These are phyloP conservation scores for Cenchrus americanus DNA, from an alignment of 176 grass and related monocot species.

Conservation along the genomic window DNA sequence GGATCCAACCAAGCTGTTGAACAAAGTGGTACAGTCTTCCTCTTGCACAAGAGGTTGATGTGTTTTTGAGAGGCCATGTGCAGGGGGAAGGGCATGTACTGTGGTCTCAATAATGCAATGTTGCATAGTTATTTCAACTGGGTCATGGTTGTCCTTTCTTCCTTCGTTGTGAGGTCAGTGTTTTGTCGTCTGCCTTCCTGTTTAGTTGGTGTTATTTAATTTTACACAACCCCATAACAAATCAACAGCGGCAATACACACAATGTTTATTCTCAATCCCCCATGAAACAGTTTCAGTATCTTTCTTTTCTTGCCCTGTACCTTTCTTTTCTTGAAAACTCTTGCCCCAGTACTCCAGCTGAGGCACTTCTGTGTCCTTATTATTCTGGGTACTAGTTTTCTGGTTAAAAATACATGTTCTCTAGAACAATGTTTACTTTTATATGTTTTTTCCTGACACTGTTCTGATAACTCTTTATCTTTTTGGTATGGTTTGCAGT, in stretches of 20 bases:
- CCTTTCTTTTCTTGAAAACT: not conserved
- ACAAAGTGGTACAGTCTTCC: slow-evolving; percentile 40
- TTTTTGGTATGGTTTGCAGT: not conserved
- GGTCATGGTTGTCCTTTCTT: slow-evolving; percentile 50
- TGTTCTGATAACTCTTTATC: not conserved
- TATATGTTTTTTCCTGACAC: not conserved
- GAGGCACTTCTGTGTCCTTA: not conserved
- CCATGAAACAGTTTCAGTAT: not conserved
- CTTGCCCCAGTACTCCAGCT: not conserved
- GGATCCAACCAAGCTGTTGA: slow-evolving; percentile 23
- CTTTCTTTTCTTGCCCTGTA: not conserved
- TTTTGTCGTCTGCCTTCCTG: slow-evolving; percentile 36
- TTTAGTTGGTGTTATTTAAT: slow-evolving; percentile 26
- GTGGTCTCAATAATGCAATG: slow-evolving; percentile 47
- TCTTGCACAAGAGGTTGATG: slow-evolving; percentile 51
- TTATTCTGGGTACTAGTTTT: slow-evolving; percentile 23
- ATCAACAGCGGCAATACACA: slow-evolving; percentile 3
- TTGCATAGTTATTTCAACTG: slow-evolving; percentile 50
- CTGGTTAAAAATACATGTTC: slow-evolving; percentile 22
- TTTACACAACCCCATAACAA: slow-evolving; percentile 31
- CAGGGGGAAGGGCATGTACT: slow-evolving; percentile 49
- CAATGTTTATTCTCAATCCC: slow-evolving; percentile 6
- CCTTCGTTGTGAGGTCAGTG: slow-evolving; percentile 45
- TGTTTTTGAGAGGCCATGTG: slow-evolving; percentile 56
- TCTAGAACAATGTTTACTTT: not conserved